Conservation (phyloP, 257 asterid species). For the Salvia splendens region DNA sequence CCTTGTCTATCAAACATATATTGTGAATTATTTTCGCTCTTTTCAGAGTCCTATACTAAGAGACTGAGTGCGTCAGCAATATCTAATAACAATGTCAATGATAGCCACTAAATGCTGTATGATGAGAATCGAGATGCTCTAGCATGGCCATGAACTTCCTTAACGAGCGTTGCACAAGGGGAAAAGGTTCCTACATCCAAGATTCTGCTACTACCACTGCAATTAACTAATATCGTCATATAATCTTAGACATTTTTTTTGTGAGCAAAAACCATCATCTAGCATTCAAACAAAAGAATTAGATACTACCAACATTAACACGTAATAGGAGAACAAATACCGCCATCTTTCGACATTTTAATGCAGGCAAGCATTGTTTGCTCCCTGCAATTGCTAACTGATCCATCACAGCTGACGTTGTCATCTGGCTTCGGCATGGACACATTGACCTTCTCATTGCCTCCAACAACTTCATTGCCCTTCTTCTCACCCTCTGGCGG, state of each 20-base stretch:
- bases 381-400: conserved; percentile 37
- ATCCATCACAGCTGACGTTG: conserved; percentile 40
- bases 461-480: conserved; percentile 19
- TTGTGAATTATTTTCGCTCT: conserved; percentile 4
- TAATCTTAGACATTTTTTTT: conserved; percentile 9
- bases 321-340: conserved; percentile 16
- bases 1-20: background rate
- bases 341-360: conserved; percentile 35
- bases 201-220: conserved; percentile 1
- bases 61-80: background rate
- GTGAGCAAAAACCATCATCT: conserved; percentile 9
- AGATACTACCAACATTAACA: conserved; percentile 13
- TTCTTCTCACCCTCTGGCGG: conserved; percentile 32
- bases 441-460: conserved; percentile 26
- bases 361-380: conserved; percentile 45
- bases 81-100: background rate
- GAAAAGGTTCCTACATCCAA: conserved; percentile 9
- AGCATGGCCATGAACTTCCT: conserved; percentile 5
- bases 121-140: background rate
- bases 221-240: background rate
- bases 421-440: conserved; percentile 22
- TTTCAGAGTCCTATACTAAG: background rate
- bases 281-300: conserved; percentile 19
- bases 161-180: background rate
- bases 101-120: conserved; percentile 12